Conservation (phyloP, 2,329 filamentous ascomycete species). For the Ceratocystiopsis minuta region DNA sequence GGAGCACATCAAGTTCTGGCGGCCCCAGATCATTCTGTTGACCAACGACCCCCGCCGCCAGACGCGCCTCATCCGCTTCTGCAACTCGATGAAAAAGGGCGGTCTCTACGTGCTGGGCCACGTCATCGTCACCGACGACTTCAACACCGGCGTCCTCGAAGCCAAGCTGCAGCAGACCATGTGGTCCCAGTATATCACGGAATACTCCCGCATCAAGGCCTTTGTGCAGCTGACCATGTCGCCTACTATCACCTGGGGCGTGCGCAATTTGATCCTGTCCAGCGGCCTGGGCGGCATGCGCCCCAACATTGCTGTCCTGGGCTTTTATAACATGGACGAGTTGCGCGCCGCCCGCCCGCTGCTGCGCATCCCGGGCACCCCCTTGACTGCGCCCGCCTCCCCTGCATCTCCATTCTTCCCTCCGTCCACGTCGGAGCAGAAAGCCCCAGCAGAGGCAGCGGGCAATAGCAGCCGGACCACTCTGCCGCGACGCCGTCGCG, state of each 20-base stretch:
- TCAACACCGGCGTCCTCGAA: slow-evolving; percentile 60
- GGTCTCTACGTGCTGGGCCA: slow-evolving; percentile 71
- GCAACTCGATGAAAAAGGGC: slow-evolving; percentile 80
- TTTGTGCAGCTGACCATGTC: slow-evolving; percentile 79
- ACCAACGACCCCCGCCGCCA: slow-evolving; percentile 70
- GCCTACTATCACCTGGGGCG: slow-evolving; percentile 67
- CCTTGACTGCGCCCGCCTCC: slow-evolving; percentile 11
- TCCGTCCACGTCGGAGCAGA: neutral
- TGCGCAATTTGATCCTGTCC: slow-evolving; percentile 64
- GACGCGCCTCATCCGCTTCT: slow-evolving; percentile 74
- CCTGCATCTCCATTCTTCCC: slow-evolving; percentile 12
- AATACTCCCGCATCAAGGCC: slow-evolving; percentile 71
- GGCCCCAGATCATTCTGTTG: slow-evolving; percentile 70
- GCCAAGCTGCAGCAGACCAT: slow-evolving; percentile 63
- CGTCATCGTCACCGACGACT: slow-evolving; percentile 74
- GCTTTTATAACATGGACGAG: slow-evolving; percentile 66
- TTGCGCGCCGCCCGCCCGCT: slow-evolving; percentile 41
- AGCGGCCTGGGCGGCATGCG: slow-evolving; percentile 76
- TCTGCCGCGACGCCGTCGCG: slow-evolving; percentile 20
- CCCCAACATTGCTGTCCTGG: slow-evolving; percentile 69
- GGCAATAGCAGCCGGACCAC: neutral
- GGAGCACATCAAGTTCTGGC: slow-evolving; percentile 88
- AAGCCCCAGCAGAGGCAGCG: neutral
- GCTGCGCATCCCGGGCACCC: slow-evolving; percentile 35
- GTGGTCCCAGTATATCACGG: slow-evolving; percentile 70